A percentile compares a stretch with the other conserved stretches of the same genome.
Evolutionary conservation across 495 filamentous ascomycete genomes (phyloP).

Genomic region (Friedmanniomyces simplex): DNA sequence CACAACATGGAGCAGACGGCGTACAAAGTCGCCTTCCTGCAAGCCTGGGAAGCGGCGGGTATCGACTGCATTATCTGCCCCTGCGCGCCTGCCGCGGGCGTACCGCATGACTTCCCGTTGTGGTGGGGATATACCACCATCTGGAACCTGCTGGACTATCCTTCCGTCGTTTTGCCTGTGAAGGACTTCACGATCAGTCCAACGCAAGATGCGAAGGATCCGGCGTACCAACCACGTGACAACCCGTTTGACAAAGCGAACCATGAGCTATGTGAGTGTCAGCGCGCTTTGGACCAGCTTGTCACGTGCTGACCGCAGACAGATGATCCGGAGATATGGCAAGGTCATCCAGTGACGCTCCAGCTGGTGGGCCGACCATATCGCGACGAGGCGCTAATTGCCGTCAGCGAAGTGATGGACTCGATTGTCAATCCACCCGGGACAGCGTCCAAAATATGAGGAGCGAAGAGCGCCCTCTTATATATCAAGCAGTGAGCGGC

Average conservation of each 20-base stretch:
- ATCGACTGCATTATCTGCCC: conserved; percentile 14
- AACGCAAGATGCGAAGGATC: neutral
- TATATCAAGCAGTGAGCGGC: too few relatives aligned
- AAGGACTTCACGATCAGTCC: conserved; percentile 5
- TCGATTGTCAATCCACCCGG: conserved; percentile 1
- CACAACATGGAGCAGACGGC: conserved; percentile 3
- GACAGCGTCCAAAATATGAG: neutral
- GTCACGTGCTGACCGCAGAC: neutral
- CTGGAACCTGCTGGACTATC: conserved; percentile 14
- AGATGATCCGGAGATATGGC: conserved; percentile 10
- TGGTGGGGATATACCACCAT: conserved; percentile 11
- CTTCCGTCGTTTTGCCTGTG: conserved; percentile 11
- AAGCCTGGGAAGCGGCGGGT: conserved; percentile 3
- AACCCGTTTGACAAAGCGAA: conserved; percentile 7
- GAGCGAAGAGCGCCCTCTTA: too few relatives aligned
- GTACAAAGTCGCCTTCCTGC: conserved; percentile 5
- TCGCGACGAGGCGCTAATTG: conserved; percentile 4
- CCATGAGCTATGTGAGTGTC: conserved; percentile 10
- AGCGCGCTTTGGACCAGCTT: neutral
- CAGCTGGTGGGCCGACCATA: conserved; percentile 9
- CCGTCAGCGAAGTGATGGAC: conserved; percentile 5
- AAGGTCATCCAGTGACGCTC: conserved; percentile 3
- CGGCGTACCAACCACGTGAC: conserved; percentile 1
- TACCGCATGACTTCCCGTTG: conserved; percentile 6
- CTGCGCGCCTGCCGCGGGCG: neutral